Evolutionary conservation across 1,284 basidiomycete species (phyloP).

Genomic region (Trichosporon ovoides): DNA sequence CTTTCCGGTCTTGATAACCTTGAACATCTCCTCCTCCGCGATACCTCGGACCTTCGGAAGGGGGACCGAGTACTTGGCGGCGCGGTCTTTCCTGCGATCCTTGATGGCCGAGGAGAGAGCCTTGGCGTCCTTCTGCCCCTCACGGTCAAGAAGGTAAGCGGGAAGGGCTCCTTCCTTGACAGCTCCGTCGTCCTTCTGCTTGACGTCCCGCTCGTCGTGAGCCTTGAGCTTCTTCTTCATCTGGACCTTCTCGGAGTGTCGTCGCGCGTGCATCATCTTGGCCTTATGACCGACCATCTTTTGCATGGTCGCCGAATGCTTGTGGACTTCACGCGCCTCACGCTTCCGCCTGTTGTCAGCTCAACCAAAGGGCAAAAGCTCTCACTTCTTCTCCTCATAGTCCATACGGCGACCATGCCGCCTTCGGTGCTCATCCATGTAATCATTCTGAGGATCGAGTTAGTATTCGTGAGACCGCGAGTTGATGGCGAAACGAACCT

Average conservation of each 20-base stretch:
- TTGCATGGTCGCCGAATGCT: conserved; percentile 78
- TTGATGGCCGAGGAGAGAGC: conserved; percentile 96
- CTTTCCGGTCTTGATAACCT: conserved; percentile 97
- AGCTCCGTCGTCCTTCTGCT: conserved; percentile 75
- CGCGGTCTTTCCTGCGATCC: conserved; percentile 98
- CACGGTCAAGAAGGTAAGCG: conserved; percentile 92
- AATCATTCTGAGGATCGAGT: conserved; percentile 43
- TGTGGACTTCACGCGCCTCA: conserved; percentile 86
- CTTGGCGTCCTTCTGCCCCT: conserved; percentile 96
- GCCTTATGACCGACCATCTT: conserved; percentile 96
- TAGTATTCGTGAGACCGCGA: conserved; percentile 4
- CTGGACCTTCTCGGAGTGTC: conserved; percentile 95
- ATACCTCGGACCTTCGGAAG: conserved; percentile 95
- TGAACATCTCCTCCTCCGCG: conserved; percentile 99
- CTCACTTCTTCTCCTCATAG: conserved; percentile 48
- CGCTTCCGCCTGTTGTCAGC: conserved; percentile 70
- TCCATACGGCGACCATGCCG: conserved; percentile 49
- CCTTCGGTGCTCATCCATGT: conserved; percentile 50
- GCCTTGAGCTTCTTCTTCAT: conserved; percentile 99
- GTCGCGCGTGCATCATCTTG: conserved; percentile 92
- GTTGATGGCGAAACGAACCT: conserved; percentile 26
- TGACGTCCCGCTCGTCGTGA: conserved; percentile 97
- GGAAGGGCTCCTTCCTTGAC: conserved; percentile 85
- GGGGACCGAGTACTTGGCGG: conserved; percentile 95
- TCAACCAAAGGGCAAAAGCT: background rate